A percentile compares a stretch with the other conserved stretches of the same genome.
phyloP scores from a whole-genome alignment of 192 early-diverging fungal species.

The Dissophora ornata region DNA sequence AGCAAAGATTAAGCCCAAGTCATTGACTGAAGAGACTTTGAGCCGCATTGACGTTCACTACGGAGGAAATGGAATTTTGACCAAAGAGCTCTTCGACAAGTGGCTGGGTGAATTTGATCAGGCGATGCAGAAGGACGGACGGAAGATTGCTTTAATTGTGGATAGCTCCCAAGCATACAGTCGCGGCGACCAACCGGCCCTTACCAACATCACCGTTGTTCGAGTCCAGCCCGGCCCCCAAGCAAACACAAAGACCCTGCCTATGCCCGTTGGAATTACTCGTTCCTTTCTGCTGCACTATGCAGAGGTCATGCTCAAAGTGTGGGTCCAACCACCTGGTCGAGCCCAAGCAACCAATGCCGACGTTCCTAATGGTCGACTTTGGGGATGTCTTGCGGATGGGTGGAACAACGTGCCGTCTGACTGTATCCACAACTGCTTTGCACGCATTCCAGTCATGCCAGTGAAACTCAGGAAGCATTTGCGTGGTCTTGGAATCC shows the following conservation, averaged over 20 bases:
- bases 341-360: not conserved
- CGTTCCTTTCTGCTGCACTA: constrained; percentile 9
- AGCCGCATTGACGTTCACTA: not conserved
- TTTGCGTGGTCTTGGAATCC: not conserved
- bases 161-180: not conserved
- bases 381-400: constrained; percentile 2
- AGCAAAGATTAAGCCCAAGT: not conserved
- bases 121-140: constrained; percentile 2
- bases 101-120: constrained; percentile 1
- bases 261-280: constrained; percentile 5
- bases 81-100: not conserved
- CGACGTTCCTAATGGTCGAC: not conserved
- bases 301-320: not conserved
- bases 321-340: not conserved
- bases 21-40: not conserved
- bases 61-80: not conserved
- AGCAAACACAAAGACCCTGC: constrained; percentile 3
- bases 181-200: not conserved
- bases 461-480: not conserved
- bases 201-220: constrained; percentile 4
- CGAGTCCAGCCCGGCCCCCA: constrained; percentile 4
- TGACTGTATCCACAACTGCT: constrained; percentile 6
- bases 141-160: not conserved
- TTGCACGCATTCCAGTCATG: constrained; percentile 6
- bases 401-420: not conserved